Percentiles rank a stretch among this genome's conserved stretches.
phyloP scores from a whole-genome alignment of 345 rosid genomes.

The Heritiera fomes region DNA sequence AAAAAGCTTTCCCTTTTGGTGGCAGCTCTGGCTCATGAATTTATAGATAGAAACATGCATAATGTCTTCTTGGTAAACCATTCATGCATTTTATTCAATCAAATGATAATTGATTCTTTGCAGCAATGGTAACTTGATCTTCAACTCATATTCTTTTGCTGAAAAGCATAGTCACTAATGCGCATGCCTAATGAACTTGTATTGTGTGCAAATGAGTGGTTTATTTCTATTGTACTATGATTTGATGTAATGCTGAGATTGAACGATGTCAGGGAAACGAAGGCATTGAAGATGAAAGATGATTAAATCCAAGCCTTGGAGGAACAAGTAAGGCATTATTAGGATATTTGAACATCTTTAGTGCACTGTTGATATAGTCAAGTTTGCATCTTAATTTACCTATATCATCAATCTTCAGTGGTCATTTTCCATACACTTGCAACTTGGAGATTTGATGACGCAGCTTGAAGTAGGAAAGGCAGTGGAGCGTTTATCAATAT shows the following conservation, averaged over 20 bases:
- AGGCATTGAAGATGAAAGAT: slow-evolving; percentile 51
- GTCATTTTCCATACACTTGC: slow-evolving; percentile 24
- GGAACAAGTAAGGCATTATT: slow-evolving; percentile 53
- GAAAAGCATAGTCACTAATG: background rate
- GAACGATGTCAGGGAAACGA: slow-evolving; percentile 56
- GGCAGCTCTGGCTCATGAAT: too few species aligned
- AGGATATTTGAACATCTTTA: background rate
- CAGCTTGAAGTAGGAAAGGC: slow-evolving; percentile 57
- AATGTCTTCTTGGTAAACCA: background rate
- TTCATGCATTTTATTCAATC: background rate
- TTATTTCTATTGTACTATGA: slow-evolving; percentile 14
- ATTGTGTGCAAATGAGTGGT: background rate
- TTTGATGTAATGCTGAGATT: slow-evolving; percentile 19
- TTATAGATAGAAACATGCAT: too few species aligned
- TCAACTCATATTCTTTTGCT: background rate
- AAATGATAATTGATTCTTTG: background rate
- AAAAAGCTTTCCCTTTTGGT: too few species aligned
- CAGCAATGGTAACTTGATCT: background rate
- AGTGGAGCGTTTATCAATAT: background rate
- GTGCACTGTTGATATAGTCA: background rate
- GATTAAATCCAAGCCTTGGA: slow-evolving; percentile 58
- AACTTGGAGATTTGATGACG: slow-evolving; percentile 73
- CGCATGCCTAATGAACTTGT: background rate
- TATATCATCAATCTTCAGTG: background rate
- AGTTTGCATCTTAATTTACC: slow-evolving; percentile 2